Evolutionary conservation across 2,329 filamentous ascomycete genomes (phyloP), one percentile per base, ranked within the genome.

Genomic region (Fusarium duplospermum): DNA sequence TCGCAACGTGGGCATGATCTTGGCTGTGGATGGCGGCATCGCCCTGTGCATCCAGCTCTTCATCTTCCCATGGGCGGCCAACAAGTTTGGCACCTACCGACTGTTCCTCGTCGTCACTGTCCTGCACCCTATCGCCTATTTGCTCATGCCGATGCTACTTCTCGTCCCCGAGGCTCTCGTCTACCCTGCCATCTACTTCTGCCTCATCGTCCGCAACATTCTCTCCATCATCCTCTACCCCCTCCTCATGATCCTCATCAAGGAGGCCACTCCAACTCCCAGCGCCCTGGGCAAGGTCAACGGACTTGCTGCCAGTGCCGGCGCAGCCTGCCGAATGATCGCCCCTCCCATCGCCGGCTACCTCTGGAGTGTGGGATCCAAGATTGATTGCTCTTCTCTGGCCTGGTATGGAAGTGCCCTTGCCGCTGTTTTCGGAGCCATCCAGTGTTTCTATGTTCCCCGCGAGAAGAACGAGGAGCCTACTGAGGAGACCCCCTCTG

Each of bases 141-240:
- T 89, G 20, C 82, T 92, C 65, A 87, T 92, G 72, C 91, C 91
- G 4, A 82, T 84, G 54, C 83, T 93, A 47, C 84, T 91, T 27
- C 84, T 88, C 71, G 85, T 92, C 4, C 89, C 90, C 2, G 83
- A 84, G 62, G 79, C 80, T 24, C 71, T 87, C 52, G 78, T 92
- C 18, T 89, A 87, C 73, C 82, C 87, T 0, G 89, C 87, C 61
- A 90, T 93, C 69, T 93, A 92, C 79, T 67, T 82, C 60, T 89
- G 87, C 75, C 82, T 91, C 65, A 82, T 87, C 0, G 79, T 92
- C 42, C 87, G 90, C 62, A 92, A 92, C 76, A 77, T 91, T 16
- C 84, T 91, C 40, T 88, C 88, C 54, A 92, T 92, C 76, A 85
- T 91, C 63, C 84, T 91, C n/a, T 93, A 92, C 77, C 91, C 91